These are phyloP conservation scores for Termitomyces heimii DNA, from an alignment of 768 basidiomycete genomes.

Conservation along the genomic window DNA sequence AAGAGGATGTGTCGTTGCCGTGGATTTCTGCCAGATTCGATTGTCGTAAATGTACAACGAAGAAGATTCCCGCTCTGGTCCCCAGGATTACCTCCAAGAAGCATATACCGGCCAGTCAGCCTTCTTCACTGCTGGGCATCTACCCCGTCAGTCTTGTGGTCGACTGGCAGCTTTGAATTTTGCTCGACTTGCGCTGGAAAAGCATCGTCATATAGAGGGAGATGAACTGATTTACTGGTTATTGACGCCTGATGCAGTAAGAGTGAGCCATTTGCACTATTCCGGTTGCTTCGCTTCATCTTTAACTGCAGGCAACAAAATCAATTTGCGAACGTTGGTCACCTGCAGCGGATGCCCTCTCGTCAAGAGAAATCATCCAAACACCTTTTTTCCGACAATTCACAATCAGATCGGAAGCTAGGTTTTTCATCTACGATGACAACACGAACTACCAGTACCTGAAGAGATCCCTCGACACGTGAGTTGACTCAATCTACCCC, in stretches of 20 bases:
- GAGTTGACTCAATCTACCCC: not conserved
- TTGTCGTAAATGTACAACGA: not conserved
- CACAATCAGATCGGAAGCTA: not conserved
- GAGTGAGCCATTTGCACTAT: not conserved
- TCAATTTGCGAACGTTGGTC: not conserved
- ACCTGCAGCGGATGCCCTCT: not conserved
- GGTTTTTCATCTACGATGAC: not conserved
- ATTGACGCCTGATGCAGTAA: not conserved
- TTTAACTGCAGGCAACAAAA: not conserved
- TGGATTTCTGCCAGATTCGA: not conserved
- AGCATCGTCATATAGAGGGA: not conserved
- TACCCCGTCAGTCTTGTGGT: not conserved
- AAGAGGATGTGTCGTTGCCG: not conserved
- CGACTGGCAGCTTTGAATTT: not conserved
- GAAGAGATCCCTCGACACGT: not conserved
- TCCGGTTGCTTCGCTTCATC: not conserved
- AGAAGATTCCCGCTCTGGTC: not conserved
- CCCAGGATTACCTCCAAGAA: not conserved
- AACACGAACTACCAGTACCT: not conserved
- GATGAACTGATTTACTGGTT: slow-evolving; percentile 1
- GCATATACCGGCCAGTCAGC: not conserved
- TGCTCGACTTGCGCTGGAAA: not conserved
- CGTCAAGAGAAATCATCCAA: not conserved
- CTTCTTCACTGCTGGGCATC: not conserved
- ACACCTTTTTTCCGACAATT: not conserved